Evolutionary conservation across 306 rosid genomes (phyloP).

Genomic region (Boehmeria nivea): DNA sequence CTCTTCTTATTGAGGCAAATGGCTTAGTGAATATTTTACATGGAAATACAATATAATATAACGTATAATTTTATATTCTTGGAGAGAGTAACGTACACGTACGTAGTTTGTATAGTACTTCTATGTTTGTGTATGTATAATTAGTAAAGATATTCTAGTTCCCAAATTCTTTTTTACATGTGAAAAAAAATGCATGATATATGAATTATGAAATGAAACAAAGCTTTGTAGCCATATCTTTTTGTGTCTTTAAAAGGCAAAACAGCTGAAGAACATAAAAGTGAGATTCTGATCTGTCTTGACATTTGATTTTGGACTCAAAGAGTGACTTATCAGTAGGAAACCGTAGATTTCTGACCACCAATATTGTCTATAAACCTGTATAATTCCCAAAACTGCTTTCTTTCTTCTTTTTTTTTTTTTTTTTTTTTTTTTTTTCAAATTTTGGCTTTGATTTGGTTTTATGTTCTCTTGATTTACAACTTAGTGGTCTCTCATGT

Average conservation of each 20-base stretch:
- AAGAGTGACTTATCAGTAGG: slow-evolving; percentile 3
- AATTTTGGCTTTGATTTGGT: too few species aligned
- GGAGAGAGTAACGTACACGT: neutral
- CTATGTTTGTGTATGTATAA: neutral
- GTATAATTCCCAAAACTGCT: neutral
- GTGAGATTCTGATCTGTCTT: slow-evolving; percentile 24
- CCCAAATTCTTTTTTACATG: neutral
- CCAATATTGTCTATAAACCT: slow-evolving; percentile 9
- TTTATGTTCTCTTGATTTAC: slow-evolving; percentile 29
- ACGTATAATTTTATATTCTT: neutral
- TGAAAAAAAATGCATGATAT: neutral
- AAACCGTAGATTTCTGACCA: slow-evolving; percentile 6
- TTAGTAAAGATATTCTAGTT: neutral
- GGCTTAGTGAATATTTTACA: too few species aligned
- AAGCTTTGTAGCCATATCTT: neutral
- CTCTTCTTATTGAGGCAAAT: too few species aligned
- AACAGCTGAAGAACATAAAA: slow-evolving; percentile 15
- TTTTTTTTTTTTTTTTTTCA: too few species aligned
- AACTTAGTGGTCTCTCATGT: slow-evolving; percentile 23
- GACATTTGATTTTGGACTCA: slow-evolving; percentile 15
- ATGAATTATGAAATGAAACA: neutral
- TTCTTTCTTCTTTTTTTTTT: slow-evolving; percentile 3
- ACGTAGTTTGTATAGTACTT: neutral
- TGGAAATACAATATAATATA: neutral
- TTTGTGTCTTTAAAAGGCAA: slow-evolving; percentile 26